Base-by-base conservation (phyloP, 345 rosid genomes). In the Gossypium rotundifolium region DNA sequence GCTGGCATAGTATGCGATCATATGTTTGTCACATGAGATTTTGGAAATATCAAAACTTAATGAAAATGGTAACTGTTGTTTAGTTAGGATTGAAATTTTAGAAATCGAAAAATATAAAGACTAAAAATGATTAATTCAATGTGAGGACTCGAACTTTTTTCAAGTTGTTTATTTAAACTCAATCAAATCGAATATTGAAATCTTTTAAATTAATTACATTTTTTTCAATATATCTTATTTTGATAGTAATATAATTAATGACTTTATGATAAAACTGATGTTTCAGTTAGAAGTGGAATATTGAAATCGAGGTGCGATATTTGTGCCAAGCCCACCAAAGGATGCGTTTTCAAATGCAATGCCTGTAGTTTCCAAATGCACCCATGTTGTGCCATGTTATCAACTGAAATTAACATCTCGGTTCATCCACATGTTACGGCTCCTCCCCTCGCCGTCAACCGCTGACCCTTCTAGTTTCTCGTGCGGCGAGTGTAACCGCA, bases 321-420 rank as follows among this genome's bases (percentile, higher is more conserved):
- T 0, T 94, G 98, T 73, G 89, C 83, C 65, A 87, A 87, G 73
- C 69, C 90, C 57, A 83, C 84, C 10, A 85, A 85, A 84, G 96
- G 97, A 29, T 89, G 85, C 80, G 77, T 71, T 12, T 94, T 88
- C 81, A 76, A 84, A 78, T 94, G 98, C 88, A 80, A 74, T 53
- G 83, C 86, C 29, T 92, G 98, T 57, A 78, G 77, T 59, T 87
- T 87, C 78, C 95, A 87, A 65, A 90, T 94, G 90, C 97, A 94
- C 83, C 97, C 98, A 3, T 83, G 97, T 76, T 94, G 98, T 46
- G 87, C 92, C 11, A 89, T 79, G 90, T 84, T 94, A 57, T 76
- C 91, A 17, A 81, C 83, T n/a, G 80, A 87, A 7, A 78, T 90
- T 52, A 73, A 82, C 22, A 77, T 83, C 33, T 62, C 91, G 18